phyloP scores from a whole-genome alignment of 1,284 basidiomycete species.

The Fomes fomentarius region DNA sequence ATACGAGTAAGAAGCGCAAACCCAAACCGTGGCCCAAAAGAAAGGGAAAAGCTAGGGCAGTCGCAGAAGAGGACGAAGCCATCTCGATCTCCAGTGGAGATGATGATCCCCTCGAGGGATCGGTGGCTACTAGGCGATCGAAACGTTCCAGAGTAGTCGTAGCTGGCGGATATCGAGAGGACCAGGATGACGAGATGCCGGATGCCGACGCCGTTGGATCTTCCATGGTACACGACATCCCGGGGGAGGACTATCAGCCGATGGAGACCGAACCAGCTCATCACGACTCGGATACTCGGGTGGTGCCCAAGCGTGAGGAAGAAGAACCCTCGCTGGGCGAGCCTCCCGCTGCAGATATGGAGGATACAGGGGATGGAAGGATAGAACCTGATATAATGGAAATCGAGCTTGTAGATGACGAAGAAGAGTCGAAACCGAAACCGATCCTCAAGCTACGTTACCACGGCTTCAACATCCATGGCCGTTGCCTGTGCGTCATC shows the following conservation, averaged over 20 bases:
- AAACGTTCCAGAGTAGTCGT: conserved; percentile 25
- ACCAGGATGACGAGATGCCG: conserved; percentile 21
- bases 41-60: conserved; percentile 37
- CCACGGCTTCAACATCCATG: conserved; percentile 66
- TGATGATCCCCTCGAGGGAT: conserved; percentile 10
- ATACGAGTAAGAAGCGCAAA: conserved; percentile 45
- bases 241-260: neutral
- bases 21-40: conserved; percentile 36
- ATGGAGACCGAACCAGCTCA: neutral
- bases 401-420: conserved; percentile 45
- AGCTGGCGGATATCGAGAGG: conserved; percentile 30
- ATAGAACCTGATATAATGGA: conserved; percentile 12
- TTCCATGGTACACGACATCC: neutral
- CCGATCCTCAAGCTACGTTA: conserved; percentile 66
- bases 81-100: conserved; percentile 31
- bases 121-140: conserved; percentile 24
- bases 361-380: neutral
- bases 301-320: conserved; percentile 24
- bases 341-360: neutral
- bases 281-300: neutral
- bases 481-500: conserved; percentile 74
- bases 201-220: neutral
- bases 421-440: conserved; percentile 73
- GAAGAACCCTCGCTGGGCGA: conserved; percentile 22
- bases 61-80: conserved; percentile 28